Evolutionary conservation across 108 stramenopile species (phyloP).

Genomic region (Aurantiochytrium sp.): DNA sequence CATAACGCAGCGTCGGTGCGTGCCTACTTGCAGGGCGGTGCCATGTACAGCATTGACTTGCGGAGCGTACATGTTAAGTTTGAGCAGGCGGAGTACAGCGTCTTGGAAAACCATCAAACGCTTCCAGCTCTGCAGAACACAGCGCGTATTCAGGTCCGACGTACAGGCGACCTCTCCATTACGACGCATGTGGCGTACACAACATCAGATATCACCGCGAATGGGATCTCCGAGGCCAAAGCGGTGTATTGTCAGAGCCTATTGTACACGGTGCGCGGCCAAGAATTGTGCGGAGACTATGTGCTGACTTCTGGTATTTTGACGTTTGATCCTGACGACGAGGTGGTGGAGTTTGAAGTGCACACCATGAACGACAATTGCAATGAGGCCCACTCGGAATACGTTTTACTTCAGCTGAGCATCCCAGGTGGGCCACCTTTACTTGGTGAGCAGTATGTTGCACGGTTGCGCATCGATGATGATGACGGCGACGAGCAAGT

Average conservation of each 20-base stretch:
- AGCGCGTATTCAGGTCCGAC: slow-evolving; percentile 46
- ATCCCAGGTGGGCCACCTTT: slow-evolving; percentile 56
- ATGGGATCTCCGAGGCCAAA: slow-evolving; percentile 53
- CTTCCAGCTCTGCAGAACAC: not conserved
- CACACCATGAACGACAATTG: slow-evolving; percentile 65
- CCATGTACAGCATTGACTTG: slow-evolving; percentile 50
- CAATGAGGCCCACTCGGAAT: slow-evolving; percentile 57
- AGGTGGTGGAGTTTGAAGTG: slow-evolving; percentile 43
- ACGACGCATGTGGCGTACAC: slow-evolving; percentile 56
- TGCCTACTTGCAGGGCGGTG: slow-evolving; percentile 34
- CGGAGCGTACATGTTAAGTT: slow-evolving; percentile 36
- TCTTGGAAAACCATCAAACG: slow-evolving; percentile 46
- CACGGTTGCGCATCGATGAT: slow-evolving; percentile 67
- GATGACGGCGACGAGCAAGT: slow-evolving; percentile 33
- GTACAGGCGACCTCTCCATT: slow-evolving; percentile 38
- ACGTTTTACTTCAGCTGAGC: slow-evolving; percentile 59
- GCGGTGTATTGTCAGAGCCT: slow-evolving; percentile 42
- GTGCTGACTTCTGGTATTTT: slow-evolving; percentile 57
- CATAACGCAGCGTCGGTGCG: slow-evolving; percentile 27
- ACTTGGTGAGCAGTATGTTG: slow-evolving; percentile 53
- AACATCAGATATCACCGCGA: slow-evolving; percentile 65
- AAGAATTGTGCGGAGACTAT: slow-evolving; percentile 64
- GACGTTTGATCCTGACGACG: slow-evolving; percentile 48
- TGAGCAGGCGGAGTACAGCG: slow-evolving; percentile 41
- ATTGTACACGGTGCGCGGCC: slow-evolving; percentile 13